A percentile compares a stretch with the other conserved stretches of the same genome.
phyloP scores from a whole-genome alignment of 345 rosid species.

The Conringia planisiliqua region DNA sequence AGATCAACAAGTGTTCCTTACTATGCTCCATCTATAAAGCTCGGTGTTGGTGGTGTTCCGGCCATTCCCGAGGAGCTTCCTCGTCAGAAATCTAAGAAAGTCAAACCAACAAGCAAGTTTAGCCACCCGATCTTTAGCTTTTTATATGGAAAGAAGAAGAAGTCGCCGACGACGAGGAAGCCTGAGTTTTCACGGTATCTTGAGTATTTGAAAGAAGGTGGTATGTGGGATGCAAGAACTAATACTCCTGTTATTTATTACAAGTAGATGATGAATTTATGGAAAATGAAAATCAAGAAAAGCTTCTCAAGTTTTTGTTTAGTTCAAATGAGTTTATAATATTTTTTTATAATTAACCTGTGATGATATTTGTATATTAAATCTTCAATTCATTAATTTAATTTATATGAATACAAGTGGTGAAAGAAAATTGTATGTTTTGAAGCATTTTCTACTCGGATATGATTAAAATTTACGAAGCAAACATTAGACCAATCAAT shows the following conservation, averaged over 20 bases:
- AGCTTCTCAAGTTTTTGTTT: background rate
- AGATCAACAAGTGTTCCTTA: slow-evolving; percentile 36
- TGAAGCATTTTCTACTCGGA: background rate
- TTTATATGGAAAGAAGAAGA: slow-evolving; percentile 29
- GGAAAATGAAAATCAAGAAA: background rate
- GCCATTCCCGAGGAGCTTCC: slow-evolving; percentile 32
- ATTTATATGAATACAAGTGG: background rate
- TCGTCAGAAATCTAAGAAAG: slow-evolving; percentile 32
- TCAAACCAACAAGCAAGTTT: slow-evolving; percentile 35
- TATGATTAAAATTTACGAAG: background rate
- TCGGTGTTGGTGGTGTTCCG: slow-evolving; percentile 23
- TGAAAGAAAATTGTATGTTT: background rate
- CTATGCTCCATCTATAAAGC: slow-evolving; percentile 32
- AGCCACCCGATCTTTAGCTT: slow-evolving; percentile 35
- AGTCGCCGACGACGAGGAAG: slow-evolving; percentile 21
- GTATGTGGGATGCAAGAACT: slow-evolving; percentile 52
- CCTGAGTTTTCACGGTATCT: slow-evolving; percentile 39
- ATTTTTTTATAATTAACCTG: background rate
- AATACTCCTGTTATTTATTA: slow-evolving; percentile 51
- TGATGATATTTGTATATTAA: background rate
- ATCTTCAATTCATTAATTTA: background rate
- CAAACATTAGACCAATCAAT: background rate
- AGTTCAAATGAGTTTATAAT: background rate
- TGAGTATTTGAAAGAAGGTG: slow-evolving; percentile 42
- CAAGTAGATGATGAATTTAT: slow-evolving; percentile 26